phyloP scores from a whole-genome alignment of 805 yeast species.

The Saccharomycopsis sp. region DNA sequence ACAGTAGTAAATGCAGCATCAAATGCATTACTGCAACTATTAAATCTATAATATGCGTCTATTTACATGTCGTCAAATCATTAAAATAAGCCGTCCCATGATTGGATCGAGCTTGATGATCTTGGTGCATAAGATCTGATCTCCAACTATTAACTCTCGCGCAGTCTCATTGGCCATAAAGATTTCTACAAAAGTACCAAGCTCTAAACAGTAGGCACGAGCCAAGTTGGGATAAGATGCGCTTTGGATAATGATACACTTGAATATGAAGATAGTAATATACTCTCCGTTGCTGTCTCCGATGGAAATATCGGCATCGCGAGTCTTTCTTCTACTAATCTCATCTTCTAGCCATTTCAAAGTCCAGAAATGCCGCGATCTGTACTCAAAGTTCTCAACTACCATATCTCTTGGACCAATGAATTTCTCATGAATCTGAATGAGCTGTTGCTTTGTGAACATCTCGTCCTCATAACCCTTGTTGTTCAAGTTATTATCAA shows the following conservation, averaged over 20 bases:
- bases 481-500: not conserved
- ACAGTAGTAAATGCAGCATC: not conserved
- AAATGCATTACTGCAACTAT: no score
- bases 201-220: constrained; percentile 15
- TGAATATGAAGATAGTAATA: constrained; percentile 4
- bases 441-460: constrained; percentile 2
- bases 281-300: not conserved
- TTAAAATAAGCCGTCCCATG: constrained; percentile 9
- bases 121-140: constrained; percentile 13
- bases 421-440: constrained; percentile 8
- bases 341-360: constrained; percentile 12
- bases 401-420: constrained; percentile 7
- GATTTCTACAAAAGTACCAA: constrained; percentile 15
- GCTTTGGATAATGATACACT: constrained; percentile 15
- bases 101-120: constrained; percentile 8
- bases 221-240: constrained; percentile 11
- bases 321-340: not conserved
- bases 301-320: not conserved
- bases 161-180: not conserved
- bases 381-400: constrained; percentile 1
- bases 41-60: no score
- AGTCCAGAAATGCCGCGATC: constrained; percentile 9
- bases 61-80: not conserved
- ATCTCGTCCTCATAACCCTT: not conserved
- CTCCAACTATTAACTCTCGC: constrained; percentile 17